phyloP scores from a whole-genome alignment of 352 stramenopile genomes.

The Blastocystis sp. region DNA sequence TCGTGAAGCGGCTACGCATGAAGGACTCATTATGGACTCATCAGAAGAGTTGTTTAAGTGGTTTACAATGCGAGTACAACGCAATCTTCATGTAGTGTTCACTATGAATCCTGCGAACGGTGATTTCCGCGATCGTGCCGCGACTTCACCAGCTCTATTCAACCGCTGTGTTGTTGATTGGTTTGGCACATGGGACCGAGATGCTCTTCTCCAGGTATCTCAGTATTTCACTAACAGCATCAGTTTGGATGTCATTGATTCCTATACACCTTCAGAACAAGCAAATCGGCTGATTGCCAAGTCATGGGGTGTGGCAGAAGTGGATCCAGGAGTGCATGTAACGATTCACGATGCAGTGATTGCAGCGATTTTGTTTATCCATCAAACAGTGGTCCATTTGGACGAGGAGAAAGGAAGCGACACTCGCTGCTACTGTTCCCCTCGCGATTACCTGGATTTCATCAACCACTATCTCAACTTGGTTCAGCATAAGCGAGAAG shows the following conservation, averaged over 20 bases:
- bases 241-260: constrained; percentile 81
- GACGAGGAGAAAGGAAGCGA: constrained; percentile 49
- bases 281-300: constrained; percentile 63
- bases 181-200: constrained; percentile 97
- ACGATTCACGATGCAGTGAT: constrained; percentile 55
- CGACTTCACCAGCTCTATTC: constrained; percentile 97
- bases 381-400: constrained; percentile 62
- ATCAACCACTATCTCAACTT: constrained; percentile 80
- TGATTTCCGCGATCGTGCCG: constrained; percentile 89
- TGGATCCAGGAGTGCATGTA: constrained; percentile 18
- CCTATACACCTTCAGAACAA: constrained; percentile 68
- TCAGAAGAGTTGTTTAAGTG: constrained; percentile 84
- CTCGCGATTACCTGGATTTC: constrained; percentile 83
- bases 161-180: constrained; percentile 89
- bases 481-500: constrained; percentile 73
- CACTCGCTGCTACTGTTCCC: constrained; percentile 69
- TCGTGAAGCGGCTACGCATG: constrained; percentile 72
- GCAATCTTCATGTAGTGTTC: constrained; percentile 99
- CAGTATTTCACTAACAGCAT: constrained; percentile 90
- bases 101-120: constrained; percentile 98
- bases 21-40: constrained; percentile 62
- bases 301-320: constrained; percentile 66
- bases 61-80: constrained; percentile 94
- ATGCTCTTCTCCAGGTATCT: constrained; percentile 93
- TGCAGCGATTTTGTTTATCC: constrained; percentile 61